These are phyloP conservation scores for Kwoniella bestiolae DNA, from an alignment of 768 basidiomycete genomes.

Conservation along the genomic window DNA sequence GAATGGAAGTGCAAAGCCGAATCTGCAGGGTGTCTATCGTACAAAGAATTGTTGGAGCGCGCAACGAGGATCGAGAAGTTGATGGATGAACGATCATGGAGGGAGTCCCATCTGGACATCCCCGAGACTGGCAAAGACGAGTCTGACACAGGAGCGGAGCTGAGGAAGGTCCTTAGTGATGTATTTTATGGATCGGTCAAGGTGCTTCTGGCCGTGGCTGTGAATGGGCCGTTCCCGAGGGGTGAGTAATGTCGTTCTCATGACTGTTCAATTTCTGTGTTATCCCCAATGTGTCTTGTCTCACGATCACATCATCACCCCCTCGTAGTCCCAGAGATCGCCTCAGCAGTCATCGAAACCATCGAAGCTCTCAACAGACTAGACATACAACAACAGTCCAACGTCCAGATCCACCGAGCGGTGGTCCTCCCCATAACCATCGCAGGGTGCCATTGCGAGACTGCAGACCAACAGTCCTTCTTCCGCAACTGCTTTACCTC, in stretches of 20 bases:
- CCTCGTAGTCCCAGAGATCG: slow-evolving; percentile 27
- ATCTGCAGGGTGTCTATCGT: slow-evolving; percentile 20
- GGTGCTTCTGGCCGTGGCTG: slow-evolving; percentile 23
- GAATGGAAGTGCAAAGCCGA: slow-evolving; percentile 31
- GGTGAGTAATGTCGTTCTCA: slow-evolving; percentile 21
- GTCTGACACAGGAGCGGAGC: not conserved
- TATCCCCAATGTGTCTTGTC: too few species aligned
- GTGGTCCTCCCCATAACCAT: slow-evolving; percentile 33
- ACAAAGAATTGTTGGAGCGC: slow-evolving; percentile 22
- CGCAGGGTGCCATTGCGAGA: slow-evolving; percentile 34
- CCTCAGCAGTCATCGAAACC: slow-evolving; percentile 24
- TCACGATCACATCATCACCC: too few species aligned
- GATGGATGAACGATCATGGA: slow-evolving; percentile 22
- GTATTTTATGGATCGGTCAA: slow-evolving; percentile 24
- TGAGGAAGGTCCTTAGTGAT: slow-evolving; percentile 27
- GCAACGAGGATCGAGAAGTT: slow-evolving; percentile 21
- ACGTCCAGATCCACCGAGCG: slow-evolving; percentile 22
- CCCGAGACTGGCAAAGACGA: not conserved
- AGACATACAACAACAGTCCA: slow-evolving; percentile 18
- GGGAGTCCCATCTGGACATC: slow-evolving; percentile 25
- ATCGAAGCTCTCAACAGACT: slow-evolving; percentile 15
- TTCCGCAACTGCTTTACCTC: slow-evolving; percentile 20
- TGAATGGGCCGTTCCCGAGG: slow-evolving; percentile 30
- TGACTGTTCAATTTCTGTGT: not conserved
- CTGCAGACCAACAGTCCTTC: slow-evolving; percentile 8